A percentile compares a stretch with the other conserved stretches of the same genome.
Evolutionary conservation across 179 eudicot species (phyloP).

Genomic region (Gypsophila paniculata): DNA sequence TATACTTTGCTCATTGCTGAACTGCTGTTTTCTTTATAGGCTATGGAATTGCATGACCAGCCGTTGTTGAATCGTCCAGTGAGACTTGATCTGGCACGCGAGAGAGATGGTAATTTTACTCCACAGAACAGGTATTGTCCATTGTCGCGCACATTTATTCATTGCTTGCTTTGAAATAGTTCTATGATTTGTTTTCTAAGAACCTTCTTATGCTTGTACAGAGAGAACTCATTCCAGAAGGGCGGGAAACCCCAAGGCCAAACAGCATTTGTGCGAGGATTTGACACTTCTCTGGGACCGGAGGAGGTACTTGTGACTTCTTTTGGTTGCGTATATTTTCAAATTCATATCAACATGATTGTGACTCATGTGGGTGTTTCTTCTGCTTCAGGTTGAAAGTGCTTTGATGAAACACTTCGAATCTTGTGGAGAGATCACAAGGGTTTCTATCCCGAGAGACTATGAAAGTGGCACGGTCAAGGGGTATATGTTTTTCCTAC

Average conservation of each 20-base stretch:
- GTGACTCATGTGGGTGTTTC: neutral
- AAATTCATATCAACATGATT: neutral
- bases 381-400: constrained; percentile 42
- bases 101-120: constrained; percentile 46
- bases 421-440: constrained; percentile 60
- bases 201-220: constrained; percentile 4
- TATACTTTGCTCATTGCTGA: too few relatives aligned
- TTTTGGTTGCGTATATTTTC: neutral
- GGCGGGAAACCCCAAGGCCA: constrained; percentile 37
- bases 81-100: constrained; percentile 64
- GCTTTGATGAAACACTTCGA: constrained; percentile 50
- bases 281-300: constrained; percentile 46
- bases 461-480: constrained; percentile 39
- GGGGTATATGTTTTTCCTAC: constrained; percentile 38
- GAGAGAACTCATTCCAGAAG: constrained; percentile 55
- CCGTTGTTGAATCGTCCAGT: constrained; percentile 48
- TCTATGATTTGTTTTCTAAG: neutral
- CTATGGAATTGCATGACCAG: constrained; percentile 53
- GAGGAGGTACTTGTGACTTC: constrained; percentile 39
- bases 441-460: constrained; percentile 51
- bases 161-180: neutral
- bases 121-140: constrained; percentile 52
- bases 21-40: constrained; percentile 34
- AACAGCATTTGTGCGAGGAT: constrained; percentile 62
- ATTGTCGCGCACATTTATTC: neutral